Evolutionary conservation across 2,329 filamentous ascomycete genomes (phyloP).

Genomic region (Diatrype stigma): DNA sequence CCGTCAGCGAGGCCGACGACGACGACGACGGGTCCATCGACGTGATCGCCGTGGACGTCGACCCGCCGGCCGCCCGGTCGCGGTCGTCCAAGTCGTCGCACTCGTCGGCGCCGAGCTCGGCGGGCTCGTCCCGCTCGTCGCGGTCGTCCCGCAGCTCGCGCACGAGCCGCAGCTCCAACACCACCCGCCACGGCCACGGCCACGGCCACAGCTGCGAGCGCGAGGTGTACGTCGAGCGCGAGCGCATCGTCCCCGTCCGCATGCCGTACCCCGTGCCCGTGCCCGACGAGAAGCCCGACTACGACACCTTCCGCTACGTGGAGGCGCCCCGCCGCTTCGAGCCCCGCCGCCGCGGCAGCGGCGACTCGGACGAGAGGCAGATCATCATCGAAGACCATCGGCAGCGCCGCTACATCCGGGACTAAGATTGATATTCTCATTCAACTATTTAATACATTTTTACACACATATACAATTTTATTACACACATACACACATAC

Average conservation of each 20-base stretch:
- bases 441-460: too few relatives aligned
- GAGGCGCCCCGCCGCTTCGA: conserved; percentile 42
- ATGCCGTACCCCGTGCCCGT: conserved; percentile 42
- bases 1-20: not conserved
- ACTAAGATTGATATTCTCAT: conserved; percentile 2
- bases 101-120: conserved; percentile 24
- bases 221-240: conserved; percentile 50
- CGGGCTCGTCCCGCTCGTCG: conserved; percentile 12
- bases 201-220: conserved; percentile 28
- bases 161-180: conserved; percentile 15
- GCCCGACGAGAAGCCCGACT: conserved; percentile 33
- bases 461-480: too few relatives aligned
- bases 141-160: conserved; percentile 19
- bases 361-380: conserved; percentile 20
- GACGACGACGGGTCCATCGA: conserved; percentile 31
- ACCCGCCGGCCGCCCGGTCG: conserved; percentile 28
- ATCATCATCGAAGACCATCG: conserved; percentile 29
- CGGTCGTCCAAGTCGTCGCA: conserved; percentile 10
- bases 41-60: conserved; percentile 40
- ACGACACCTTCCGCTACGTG: conserved; percentile 50
- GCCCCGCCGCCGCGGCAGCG: conserved; percentile 29
- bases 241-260: conserved; percentile 40
- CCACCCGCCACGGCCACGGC: conserved; percentile 24
- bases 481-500: too few relatives aligned
- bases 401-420: conserved; percentile 24